Percentiles rank a stretch among this genome's conserved stretches.
phyloP scores from a whole-genome alignment of 2,329 filamentous ascomycete species.

The Botrytis galanthina region DNA sequence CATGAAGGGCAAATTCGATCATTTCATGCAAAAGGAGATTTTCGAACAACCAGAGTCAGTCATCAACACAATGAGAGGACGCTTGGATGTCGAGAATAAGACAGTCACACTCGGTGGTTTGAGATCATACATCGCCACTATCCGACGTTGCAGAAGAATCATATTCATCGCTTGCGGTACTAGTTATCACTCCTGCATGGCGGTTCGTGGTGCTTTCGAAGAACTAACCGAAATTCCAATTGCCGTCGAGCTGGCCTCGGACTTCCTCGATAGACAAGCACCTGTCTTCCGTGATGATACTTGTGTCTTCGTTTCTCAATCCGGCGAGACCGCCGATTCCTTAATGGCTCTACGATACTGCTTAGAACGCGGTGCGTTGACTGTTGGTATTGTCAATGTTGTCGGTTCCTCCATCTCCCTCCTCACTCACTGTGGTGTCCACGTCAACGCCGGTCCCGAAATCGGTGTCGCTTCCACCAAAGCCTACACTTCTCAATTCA shows the following conservation, averaged over 20 bases:
- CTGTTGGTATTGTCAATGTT: conserved; percentile 97
- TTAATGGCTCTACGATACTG: conserved; percentile 97
- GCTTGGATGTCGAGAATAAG: conserved; percentile 90
- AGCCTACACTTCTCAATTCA: conserved; percentile 98
- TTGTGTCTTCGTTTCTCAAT: conserved; percentile 98
- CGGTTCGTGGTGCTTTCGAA: conserved; percentile 95
- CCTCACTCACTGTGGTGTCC: conserved; percentile 98
- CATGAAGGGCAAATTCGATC: conserved; percentile 99
- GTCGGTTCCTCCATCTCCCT: conserved; percentile 98
- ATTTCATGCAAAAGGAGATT: conserved; percentile 99
- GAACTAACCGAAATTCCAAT: conserved; percentile 98
- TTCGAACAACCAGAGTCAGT: conserved; percentile 99
- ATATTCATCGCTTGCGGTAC: conserved; percentile 99
- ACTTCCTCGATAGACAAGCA: conserved; percentile 94
- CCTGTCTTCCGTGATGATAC: conserved; percentile 99
- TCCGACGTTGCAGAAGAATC: conserved; percentile 92
- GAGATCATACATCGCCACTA: conserved; percentile 93
- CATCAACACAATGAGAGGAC: conserved; percentile 99
- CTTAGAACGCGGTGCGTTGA: conserved; percentile 93
- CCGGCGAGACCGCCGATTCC: conserved; percentile 96
- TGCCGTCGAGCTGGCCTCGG: conserved; percentile 91
- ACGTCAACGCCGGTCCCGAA: conserved; percentile 98
- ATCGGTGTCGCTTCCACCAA: conserved; percentile 99
- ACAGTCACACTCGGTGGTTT: conserved; percentile 93
- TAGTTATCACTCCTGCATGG: conserved; percentile 99